Evolutionary conservation across 2,329 filamentous ascomycete species (phyloP), one percentile per base, ranked within the genome.

Genomic region (Thielaviopsis ethacetica): DNA sequence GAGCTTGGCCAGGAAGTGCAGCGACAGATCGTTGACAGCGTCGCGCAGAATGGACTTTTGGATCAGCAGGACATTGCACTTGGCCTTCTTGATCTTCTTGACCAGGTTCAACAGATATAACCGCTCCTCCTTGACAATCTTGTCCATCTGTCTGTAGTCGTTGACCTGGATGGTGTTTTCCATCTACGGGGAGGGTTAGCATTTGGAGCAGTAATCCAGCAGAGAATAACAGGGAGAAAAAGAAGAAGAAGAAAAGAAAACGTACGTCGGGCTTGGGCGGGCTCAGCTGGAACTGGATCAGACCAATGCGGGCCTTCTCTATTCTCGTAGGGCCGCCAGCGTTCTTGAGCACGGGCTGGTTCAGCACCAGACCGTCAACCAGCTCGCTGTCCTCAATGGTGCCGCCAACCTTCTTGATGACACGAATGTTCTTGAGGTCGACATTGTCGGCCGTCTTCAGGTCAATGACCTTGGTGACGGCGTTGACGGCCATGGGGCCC

Each of bases 81-180:
- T 98, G 65, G 93, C 91, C 80, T 97, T 98, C 77, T 97, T 96
- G 73, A 98, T 98, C 81, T 97, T 98, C 82, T 98, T 97, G 70
- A 94, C 91, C 83, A 98, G 88, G 78, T 97, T 97, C 61, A 98
- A 81, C 64, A 98, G 82, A 74, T 98, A 98, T 66, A 93, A 88
- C 65, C 93, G 88, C 77, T 98, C 93, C 75, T 98, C 93, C 76
- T 98, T 98, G 66, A 98, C 82, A 65, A 98, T 98, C 81, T 97
- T 98, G 78, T 98, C 93, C 93, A 98, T 98, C 72, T 98, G 93
- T 69, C 93, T 83, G 80, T 98, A 98, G 76, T 98, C 93, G 73
- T 98, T 98, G 68, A 98, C 93, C 34, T 95, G 85, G 64, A 98
- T 97, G 69, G 94, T 93, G 75, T 98, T 98, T 77, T 98, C 93